phyloP scores from a whole-genome alignment of 2,329 filamentous ascomycete genomes.

The Trichoderma sp. region DNA sequence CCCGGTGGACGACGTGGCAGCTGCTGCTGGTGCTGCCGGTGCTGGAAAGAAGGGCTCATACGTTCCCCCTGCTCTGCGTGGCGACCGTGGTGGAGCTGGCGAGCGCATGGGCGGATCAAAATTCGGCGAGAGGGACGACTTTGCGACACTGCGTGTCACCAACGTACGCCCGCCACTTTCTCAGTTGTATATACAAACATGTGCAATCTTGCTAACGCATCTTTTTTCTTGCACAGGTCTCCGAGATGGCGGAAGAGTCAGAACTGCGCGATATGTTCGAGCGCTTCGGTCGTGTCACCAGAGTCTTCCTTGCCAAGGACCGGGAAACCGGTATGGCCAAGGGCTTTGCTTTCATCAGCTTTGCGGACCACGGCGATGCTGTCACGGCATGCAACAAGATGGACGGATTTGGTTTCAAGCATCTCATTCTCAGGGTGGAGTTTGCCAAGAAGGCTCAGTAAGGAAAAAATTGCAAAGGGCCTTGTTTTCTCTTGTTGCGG shows the following conservation, averaged over 20 bases:
- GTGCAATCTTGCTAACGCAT: background rate
- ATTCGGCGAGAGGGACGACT: conserved; percentile 89
- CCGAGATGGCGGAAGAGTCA: conserved; percentile 93
- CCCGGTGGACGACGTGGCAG: conserved; percentile 51
- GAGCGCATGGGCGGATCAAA: conserved; percentile 84
- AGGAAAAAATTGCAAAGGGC: conserved; percentile 9
- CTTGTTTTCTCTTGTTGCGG: conserved; percentile 36
- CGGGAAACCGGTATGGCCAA: conserved; percentile 94
- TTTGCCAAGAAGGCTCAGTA: conserved; percentile 74
- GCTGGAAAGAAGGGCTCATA: conserved; percentile 78
- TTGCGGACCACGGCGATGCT: conserved; percentile 85
- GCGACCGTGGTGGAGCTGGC: conserved; percentile 62
- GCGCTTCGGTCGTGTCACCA: conserved; percentile 91
- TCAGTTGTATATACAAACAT: background rate
- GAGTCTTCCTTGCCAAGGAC: conserved; percentile 98
- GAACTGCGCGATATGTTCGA: conserved; percentile 98
- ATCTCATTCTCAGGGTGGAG: conserved; percentile 83
- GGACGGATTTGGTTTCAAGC: conserved; percentile 91
- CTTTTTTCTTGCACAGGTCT: conserved; percentile 61
- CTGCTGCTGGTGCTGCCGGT: conserved; percentile 51
- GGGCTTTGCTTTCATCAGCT: conserved; percentile 99
- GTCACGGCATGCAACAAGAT: conserved; percentile 94
- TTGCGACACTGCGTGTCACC: conserved; percentile 94
- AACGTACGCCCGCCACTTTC: conserved; percentile 62
- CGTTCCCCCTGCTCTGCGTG: conserved; percentile 89